Conservation (phyloP, 2,329 filamentous ascomycete species). For the Apiospora malaysiana region DNA sequence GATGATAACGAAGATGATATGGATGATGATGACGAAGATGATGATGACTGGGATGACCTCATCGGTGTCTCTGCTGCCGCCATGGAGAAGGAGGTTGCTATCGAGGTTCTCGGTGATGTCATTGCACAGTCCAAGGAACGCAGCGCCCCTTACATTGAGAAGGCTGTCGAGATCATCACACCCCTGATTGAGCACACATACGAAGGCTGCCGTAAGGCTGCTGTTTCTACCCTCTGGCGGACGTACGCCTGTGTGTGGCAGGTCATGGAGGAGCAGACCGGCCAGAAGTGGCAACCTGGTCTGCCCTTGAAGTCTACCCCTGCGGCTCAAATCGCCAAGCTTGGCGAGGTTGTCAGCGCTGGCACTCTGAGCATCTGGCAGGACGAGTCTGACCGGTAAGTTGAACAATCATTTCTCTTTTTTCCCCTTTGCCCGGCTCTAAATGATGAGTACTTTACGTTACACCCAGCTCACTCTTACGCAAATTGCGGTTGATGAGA, state of each 20-base stretch:
- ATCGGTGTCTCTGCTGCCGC: constrained; percentile 87
- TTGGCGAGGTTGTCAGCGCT: constrained; percentile 84
- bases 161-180: constrained; percentile 81
- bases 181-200: constrained; percentile 87
- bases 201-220: constrained; percentile 91
- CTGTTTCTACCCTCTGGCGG: constrained; percentile 90
- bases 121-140: constrained; percentile 73
- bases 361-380: constrained; percentile 86
- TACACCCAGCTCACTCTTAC: constrained; percentile 99
- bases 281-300: constrained; percentile 87
- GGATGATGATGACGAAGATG: constrained; percentile 63
- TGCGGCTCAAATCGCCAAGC: constrained; percentile 79
- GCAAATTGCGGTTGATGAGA: constrained; percentile 88
- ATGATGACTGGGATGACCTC: constrained; percentile 84
- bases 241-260: constrained; percentile 91
- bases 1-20: constrained; percentile 82
- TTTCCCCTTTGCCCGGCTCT: constrained; percentile 33
- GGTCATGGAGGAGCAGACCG: constrained; percentile 78
- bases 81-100: constrained; percentile 95
- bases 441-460: constrained; percentile 89
- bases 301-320: constrained; percentile 82
- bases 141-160: constrained; percentile 72
- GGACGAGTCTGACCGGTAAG: constrained; percentile 93
- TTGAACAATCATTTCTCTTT: constrained; percentile 40
- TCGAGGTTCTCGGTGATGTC: constrained; percentile 93